phyloP scores from a whole-genome alignment of 1,139 yeast genomes.

The Debaryomyces coudertii region DNA sequence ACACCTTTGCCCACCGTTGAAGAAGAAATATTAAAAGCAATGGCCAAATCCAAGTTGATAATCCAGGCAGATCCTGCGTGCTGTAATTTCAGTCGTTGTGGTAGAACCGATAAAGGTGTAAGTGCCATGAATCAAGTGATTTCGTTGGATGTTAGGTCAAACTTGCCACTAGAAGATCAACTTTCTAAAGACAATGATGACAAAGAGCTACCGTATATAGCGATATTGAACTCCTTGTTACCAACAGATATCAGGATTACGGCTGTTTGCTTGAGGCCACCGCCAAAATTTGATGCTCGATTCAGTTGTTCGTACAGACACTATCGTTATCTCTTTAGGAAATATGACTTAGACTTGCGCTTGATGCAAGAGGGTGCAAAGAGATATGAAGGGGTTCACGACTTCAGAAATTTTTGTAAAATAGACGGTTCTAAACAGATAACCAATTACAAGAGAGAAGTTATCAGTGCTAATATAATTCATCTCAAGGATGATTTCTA shows the following conservation, averaged over 20 bases:
- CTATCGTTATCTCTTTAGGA: conserved; percentile 75
- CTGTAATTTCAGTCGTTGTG: conserved; percentile 84
- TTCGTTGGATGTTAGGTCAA: conserved; percentile 74
- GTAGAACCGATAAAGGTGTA: conserved; percentile 95
- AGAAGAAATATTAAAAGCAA: conserved; percentile 69
- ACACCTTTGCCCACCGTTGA: conserved; percentile 90
- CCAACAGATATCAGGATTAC: conserved; percentile 87
- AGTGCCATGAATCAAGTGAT: conserved; percentile 97
- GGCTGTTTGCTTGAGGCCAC: conserved; percentile 81
- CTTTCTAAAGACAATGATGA: conserved; percentile 55
- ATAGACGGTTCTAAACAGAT: conserved; percentile 94
- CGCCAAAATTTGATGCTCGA: conserved; percentile 83
- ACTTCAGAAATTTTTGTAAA: conserved; percentile 92
- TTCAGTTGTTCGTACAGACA: conserved; percentile 85
- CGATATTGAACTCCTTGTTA: conserved; percentile 71
- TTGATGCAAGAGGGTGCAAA: conserved; percentile 73
- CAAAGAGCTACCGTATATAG: conserved; percentile 75
- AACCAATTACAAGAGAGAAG: conserved; percentile 66
- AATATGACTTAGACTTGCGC: conserved; percentile 58
- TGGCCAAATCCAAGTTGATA: conserved; percentile 68
- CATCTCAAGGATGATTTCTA: conserved; percentile 50
- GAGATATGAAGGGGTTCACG: conserved; percentile 73
- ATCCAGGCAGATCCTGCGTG: conserved; percentile 61
- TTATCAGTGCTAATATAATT: conserved; percentile 55
- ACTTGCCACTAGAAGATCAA: conserved; percentile 60